Evolutionary conservation across 352 stramenopile genomes (phyloP).

Genomic region (Globisporangium nodosum): DNA sequence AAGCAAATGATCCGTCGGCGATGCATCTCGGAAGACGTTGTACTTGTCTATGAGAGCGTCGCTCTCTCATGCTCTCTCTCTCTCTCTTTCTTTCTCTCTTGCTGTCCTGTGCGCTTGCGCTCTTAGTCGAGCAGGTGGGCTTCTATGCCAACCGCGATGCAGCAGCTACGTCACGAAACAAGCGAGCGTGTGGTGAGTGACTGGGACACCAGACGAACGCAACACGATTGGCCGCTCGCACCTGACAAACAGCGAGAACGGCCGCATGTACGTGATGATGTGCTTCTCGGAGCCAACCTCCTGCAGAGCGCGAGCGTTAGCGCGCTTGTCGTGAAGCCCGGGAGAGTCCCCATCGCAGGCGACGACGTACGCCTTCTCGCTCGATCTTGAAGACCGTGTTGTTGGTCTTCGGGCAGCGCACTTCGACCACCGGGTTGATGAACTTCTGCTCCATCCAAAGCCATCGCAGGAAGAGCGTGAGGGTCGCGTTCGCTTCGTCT

Average conservation of each 20-base stretch:
- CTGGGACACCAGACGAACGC: not conserved
- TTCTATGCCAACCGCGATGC: conserved; percentile 64
- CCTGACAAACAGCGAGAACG: conserved; percentile 79
- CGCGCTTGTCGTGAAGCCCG: not conserved
- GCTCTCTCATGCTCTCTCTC: not conserved
- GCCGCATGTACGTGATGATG: conserved; percentile 68
- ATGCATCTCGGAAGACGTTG: not conserved
- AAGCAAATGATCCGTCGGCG: not conserved
- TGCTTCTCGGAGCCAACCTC: conserved; percentile 66
- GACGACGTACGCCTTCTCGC: conserved; percentile 57
- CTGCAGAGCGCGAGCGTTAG: conserved; percentile 14
- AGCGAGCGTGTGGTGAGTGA: conserved; percentile 3
- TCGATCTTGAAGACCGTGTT: conserved; percentile 75
- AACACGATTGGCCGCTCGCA: conserved; percentile 9
- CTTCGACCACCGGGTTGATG: conserved; percentile 70
- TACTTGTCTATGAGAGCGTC: not conserved
- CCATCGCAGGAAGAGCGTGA: not conserved
- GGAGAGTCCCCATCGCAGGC: not conserved
- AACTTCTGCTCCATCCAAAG: conserved; percentile 45
- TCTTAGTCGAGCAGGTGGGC: conserved; percentile 39
- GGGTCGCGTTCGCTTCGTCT: not conserved
- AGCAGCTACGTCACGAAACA: conserved; percentile 33
- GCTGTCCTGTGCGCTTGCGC: not conserved
- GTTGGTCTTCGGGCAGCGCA: conserved; percentile 61
- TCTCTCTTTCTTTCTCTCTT: not conserved